Evolutionary conservation across 192 early-diverging fungal genomes (phyloP).

Genomic region (Backusella australiensis): DNA sequence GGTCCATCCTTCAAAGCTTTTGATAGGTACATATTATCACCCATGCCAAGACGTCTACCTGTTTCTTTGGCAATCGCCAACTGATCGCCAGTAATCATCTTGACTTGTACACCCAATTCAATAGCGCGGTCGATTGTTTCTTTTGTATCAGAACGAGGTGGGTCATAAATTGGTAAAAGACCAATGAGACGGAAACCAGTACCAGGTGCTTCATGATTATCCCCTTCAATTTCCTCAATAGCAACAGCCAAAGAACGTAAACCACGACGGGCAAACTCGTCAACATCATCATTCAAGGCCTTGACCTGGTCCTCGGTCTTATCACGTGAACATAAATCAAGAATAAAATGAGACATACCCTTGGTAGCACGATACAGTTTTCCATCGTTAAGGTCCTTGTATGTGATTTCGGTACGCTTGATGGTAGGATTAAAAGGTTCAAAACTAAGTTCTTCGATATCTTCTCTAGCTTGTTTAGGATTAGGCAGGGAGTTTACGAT

Average conservation of each 20-base stretch:
- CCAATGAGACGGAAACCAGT: slow-evolving; percentile 68
- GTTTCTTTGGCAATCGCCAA: slow-evolving; percentile 86
- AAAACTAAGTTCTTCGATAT: slow-evolving; percentile 67
- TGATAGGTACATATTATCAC: slow-evolving; percentile 70
- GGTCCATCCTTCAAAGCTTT: slow-evolving; percentile 62
- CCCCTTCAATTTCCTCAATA: slow-evolving; percentile 51
- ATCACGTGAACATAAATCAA: slow-evolving; percentile 69
- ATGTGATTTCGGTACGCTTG: slow-evolving; percentile 76
- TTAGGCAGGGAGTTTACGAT: slow-evolving; percentile 66
- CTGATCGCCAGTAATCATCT: slow-evolving; percentile 97
- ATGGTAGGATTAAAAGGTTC: slow-evolving; percentile 74
- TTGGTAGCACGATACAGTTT: slow-evolving; percentile 69
- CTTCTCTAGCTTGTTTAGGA: slow-evolving; percentile 52
- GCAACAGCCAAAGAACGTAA: slow-evolving; percentile 78
- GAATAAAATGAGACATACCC: slow-evolving; percentile 73
- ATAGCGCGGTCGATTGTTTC: slow-evolving; percentile 76
- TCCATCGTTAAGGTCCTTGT: slow-evolving; percentile 57
- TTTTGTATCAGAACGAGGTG: slow-evolving; percentile 76
- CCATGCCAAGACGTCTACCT: slow-evolving; percentile 64
- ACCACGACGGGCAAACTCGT: slow-evolving; percentile 65
- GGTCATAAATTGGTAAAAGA: slow-evolving; percentile 75
- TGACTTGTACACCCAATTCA: slow-evolving; percentile 77
- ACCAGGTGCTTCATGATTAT: slow-evolving; percentile 56
- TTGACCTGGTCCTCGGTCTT: slow-evolving; percentile 60
- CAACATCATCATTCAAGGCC: slow-evolving; percentile 52